phyloP scores from a whole-genome alignment of 192 early-diverging fungal species.

The Mortierella claussenii region DNA sequence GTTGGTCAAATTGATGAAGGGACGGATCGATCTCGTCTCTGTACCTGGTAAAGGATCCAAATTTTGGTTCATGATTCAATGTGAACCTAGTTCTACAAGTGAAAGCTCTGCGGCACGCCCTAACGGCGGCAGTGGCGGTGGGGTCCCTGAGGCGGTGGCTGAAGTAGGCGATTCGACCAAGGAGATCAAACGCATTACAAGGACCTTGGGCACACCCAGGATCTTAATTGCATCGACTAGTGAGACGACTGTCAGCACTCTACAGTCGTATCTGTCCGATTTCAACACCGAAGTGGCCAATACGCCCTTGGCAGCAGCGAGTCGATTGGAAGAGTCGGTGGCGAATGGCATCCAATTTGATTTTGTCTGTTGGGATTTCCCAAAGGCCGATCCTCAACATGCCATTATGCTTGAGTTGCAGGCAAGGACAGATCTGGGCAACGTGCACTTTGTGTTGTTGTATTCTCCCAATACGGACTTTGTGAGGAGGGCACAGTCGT shows the following conservation, averaged over 20 bases:
- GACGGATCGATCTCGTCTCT: conserved; percentile 57
- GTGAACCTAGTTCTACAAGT: conserved; percentile 18
- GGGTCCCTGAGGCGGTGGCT: conserved; percentile 8
- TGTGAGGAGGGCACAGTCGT: conserved; percentile 36
- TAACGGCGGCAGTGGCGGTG: too few species aligned
- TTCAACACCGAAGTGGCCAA: conserved; percentile 49
- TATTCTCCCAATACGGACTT: conserved; percentile 30
- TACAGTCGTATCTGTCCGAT: conserved; percentile 30
- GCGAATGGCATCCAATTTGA: conserved; percentile 46
- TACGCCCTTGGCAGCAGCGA: conserved; percentile 27
- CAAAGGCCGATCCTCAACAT: conserved; percentile 37
- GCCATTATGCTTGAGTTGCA: conserved; percentile 38
- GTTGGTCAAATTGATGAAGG: conserved; percentile 70
- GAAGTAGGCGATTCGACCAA: conserved; percentile 39
- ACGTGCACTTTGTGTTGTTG: conserved; percentile 45
- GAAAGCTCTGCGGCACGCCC: background rate
- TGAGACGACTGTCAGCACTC: conserved; percentile 30
- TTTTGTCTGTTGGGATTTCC: conserved; percentile 55
- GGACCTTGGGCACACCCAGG: conserved; percentile 38
- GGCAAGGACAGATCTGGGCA: conserved; percentile 24
- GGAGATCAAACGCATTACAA: conserved; percentile 51
- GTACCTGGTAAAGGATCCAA: conserved; percentile 56
- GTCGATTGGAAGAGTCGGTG: conserved; percentile 49
- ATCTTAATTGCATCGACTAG: conserved; percentile 51
- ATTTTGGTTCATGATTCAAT: conserved; percentile 61